Evolutionary conservation across 2,329 filamentous ascomycete species (phyloP).

Genomic region (Torrubiellomyces zombiae): DNA sequence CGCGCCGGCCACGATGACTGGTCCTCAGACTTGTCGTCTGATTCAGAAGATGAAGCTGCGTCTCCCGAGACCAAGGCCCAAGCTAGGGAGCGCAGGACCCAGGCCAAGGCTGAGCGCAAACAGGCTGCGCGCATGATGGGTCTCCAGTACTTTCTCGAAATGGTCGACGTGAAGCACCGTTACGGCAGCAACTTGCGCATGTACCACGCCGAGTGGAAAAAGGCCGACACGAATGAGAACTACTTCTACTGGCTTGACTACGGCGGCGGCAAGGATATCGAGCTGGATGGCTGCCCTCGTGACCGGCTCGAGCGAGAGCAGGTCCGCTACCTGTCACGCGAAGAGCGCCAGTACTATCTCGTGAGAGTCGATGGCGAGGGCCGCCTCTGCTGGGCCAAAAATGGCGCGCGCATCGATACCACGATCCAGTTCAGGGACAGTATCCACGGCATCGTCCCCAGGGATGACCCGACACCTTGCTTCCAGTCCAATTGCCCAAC

Average conservation of each 20-base stretch:
- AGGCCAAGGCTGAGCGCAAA: conserved; percentile 39
- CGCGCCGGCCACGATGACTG: conserved; percentile 53
- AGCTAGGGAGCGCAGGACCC: conserved; percentile 21
- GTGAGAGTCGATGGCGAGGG: conserved; percentile 61
- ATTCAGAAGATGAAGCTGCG: conserved; percentile 21
- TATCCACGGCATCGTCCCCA: conserved; percentile 53
- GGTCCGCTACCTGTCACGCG: conserved; percentile 67
- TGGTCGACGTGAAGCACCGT: conserved; percentile 74
- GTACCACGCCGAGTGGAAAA: conserved; percentile 78
- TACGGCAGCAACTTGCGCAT: conserved; percentile 69
- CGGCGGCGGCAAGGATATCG: conserved; percentile 55
- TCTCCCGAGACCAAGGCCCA: conserved; percentile 21
- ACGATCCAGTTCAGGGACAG: conserved; percentile 63
- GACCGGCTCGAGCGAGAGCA: conserved; percentile 60
- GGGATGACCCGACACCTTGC: conserved; percentile 40
- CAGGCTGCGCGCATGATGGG: conserved; percentile 66
- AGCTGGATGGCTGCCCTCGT: conserved; percentile 56
- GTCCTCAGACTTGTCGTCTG: conserved; percentile 29
- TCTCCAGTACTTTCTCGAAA: conserved; percentile 68
- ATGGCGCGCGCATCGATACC: conserved; percentile 61
- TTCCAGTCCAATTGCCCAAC: conserved; percentile 18
- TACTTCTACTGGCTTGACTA: conserved; percentile 91
- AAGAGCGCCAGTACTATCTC: conserved; percentile 68
- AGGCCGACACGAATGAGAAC: conserved; percentile 59
- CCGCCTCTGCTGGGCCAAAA: conserved; percentile 74